Evolutionary conservation across 1,284 basidiomycete species (phyloP), one percentile per base, ranked within the genome.

Genomic region (Cryptococcus amylolentus): DNA sequence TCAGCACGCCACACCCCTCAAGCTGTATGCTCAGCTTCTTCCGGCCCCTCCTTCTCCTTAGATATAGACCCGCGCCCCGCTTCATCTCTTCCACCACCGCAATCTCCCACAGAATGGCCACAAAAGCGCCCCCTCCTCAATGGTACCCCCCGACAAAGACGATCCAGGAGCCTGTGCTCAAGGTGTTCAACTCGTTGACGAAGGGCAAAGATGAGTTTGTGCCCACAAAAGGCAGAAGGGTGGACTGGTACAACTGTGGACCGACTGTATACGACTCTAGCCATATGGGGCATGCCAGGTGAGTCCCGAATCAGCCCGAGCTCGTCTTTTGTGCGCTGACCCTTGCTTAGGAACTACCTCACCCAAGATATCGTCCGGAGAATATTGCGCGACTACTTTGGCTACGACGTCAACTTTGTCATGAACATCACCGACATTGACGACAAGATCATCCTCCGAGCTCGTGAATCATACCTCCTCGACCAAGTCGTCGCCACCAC

Each of bases 381-480:
- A 51, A 92, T 99, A 60, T 82, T 98, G 79, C 83, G 88, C 2
- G 93, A 98, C 79, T 98, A 97, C 78, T 97, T 98, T 78, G 89
- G 89, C 46, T 98, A 96, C 74, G 90, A 98, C 71, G 88, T 98
- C 57, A 91, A 97, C 75, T 98, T 98, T 76, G 95, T 98, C 56
- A 97, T 97, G 93, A 99, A 99, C 78, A 87, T 99, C 69, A 99
- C 96, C 5, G 96, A 99, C 77, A 96, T 99, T 63, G 96, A 99
- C 73, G 96, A 98, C 83, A 99, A 99, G 84, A 96, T 96, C 72
- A 96, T 96, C 67, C 75, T 89, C 49, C 85, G 91, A 31, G 91
- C 92, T 10, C 85, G 93, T 39, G 89, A 95, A 78, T 86, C 86
- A 47, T 82, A 93, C 71, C 84, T 98, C 13, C 78, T 96, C 27